These are phyloP conservation scores for Debaryomyces nepalensis DNA, from an alignment of 1,139 yeast species.

Conservation along the genomic window DNA sequence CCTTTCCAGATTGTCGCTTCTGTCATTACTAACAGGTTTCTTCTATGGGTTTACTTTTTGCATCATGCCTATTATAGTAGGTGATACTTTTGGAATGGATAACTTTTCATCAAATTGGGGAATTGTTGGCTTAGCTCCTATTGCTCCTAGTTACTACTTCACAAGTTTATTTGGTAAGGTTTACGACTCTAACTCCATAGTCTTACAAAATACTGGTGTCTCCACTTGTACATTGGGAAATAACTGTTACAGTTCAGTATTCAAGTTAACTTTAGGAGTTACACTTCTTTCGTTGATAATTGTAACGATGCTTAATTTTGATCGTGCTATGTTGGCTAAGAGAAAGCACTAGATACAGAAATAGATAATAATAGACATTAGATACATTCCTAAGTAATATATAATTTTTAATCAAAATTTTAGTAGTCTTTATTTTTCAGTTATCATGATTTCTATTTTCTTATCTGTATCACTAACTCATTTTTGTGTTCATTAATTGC, in stretches of 20 bases:
- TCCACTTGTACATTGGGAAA: slow-evolving; percentile 42
- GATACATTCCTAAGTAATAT: too few relatives aligned
- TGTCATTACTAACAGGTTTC: slow-evolving; percentile 54
- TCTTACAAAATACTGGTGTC: slow-evolving; percentile 21
- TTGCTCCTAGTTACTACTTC: slow-evolving; percentile 53
- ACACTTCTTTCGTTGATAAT: slow-evolving; percentile 28
- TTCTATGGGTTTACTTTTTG: slow-evolving; percentile 65
- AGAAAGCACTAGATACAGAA: slow-evolving; percentile 1
- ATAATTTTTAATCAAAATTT: too few relatives aligned
- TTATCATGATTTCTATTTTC: too few relatives aligned
- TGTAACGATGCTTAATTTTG: slow-evolving; percentile 32
- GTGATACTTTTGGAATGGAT: slow-evolving; percentile 60
- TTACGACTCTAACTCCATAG: slow-evolving; percentile 49
- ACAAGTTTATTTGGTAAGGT: slow-evolving; percentile 56
- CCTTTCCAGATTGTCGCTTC: slow-evolving; percentile 37
- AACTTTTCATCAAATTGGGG: slow-evolving; percentile 65
- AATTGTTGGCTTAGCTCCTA: slow-evolving; percentile 56
- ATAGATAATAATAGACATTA: too few relatives aligned
- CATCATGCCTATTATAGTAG: slow-evolving; percentile 59
- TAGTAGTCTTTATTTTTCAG: too few relatives aligned
- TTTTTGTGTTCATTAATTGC: not conserved
- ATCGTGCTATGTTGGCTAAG: not conserved
- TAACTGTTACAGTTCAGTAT: slow-evolving; percentile 49
- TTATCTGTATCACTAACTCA: not conserved
- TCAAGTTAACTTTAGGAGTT: slow-evolving; percentile 39